Base-by-base conservation (phyloP, 2,329 filamentous ascomycete species). In the Drechslerella stenobrocha region DNA sequence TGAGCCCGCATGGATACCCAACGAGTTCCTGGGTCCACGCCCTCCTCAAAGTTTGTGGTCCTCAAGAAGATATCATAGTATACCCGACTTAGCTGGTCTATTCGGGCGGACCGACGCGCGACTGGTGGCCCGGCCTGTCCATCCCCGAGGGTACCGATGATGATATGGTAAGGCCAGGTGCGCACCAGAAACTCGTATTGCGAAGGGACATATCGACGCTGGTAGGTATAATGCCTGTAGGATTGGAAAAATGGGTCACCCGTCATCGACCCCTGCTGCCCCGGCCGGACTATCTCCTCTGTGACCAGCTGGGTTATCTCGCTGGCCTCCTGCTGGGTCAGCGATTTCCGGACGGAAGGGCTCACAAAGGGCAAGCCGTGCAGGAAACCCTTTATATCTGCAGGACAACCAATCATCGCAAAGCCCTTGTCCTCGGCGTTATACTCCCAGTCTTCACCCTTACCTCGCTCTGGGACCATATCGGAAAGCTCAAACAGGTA, bases 1-100 rank as follows among this genome's bases (percentile, higher is more conserved):
- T 56, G 44, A 3, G 46, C 37, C 9, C 28, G 24, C 51, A 64
- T 57, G 18, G 59, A 64, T 37, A 57, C 28, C 45, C 52, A 63
- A 23, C 18, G 32, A 8, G 34, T 34, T 22, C 40, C 22, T 8
- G 26, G 24, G 8, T 2, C 18, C 1, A 26, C 23, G 1, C 23
- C 18, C 8, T 3, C 6, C 7, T 20, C 8, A 2, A 61, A 26
- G 22, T 51, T 28, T 9, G 7, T 8, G n/a, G 44, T 42, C 9
- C 46, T 42, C 7, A 32, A 7, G 28, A 64, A 64, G 3, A 57
- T 7, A 30, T 56, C 59, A 32, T 35, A 56, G 15, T 64, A 64
- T 1, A 35, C 51, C 7, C 52, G 20, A 11, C 51, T 64, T 22
- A 57, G 26, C 11, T 45, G 18, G 11, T 51, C 52, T 37, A 45